A percentile compares a stretch with the other conserved stretches of the same genome.
These are phyloP conservation scores for Tetrahymena malaccensis DNA, from an alignment of 73 alveolate genomes.

Conservation along the genomic window DNA sequence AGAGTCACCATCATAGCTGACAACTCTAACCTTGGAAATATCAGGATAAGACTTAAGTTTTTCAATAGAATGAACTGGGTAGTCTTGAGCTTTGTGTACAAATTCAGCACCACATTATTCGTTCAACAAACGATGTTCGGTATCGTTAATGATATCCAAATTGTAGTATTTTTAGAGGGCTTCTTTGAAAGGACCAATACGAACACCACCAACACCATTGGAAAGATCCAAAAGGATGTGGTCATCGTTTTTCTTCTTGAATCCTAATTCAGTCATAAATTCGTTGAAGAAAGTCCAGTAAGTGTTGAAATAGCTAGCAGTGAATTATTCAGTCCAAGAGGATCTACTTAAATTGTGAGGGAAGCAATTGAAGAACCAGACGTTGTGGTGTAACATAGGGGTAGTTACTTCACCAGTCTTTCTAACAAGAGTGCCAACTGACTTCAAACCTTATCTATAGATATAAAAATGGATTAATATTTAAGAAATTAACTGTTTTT, in stretches of 20 bases:
- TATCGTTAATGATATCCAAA: constrained; percentile 47
- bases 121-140: constrained; percentile 50
- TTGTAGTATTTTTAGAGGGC: constrained; percentile 25
- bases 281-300: constrained; percentile 33
- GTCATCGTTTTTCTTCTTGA: constrained; percentile 36
- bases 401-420: background rate
- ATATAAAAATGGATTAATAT: background rate
- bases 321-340: constrained; percentile 3
- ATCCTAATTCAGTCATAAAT: constrained; percentile 7
- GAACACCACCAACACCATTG: constrained; percentile 84
- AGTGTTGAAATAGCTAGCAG: constrained; percentile 13
- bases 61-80: constrained; percentile 50
- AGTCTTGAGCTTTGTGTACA: constrained; percentile 65
- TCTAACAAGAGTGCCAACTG: background rate
- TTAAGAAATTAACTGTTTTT: too few species aligned
- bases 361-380: constrained; percentile 23
- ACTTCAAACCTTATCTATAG: background rate
- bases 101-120: constrained; percentile 84
- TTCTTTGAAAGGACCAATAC: constrained; percentile 38
- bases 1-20: constrained; percentile 74
- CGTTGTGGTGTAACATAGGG: background rate
- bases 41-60: constrained; percentile 28
- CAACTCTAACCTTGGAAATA: constrained; percentile 65
- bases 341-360: background rate
- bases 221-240: constrained; percentile 71